phyloP scores from a whole-genome alignment of 805 yeast genomes.

The Scheffersomyces ergatensis region DNA sequence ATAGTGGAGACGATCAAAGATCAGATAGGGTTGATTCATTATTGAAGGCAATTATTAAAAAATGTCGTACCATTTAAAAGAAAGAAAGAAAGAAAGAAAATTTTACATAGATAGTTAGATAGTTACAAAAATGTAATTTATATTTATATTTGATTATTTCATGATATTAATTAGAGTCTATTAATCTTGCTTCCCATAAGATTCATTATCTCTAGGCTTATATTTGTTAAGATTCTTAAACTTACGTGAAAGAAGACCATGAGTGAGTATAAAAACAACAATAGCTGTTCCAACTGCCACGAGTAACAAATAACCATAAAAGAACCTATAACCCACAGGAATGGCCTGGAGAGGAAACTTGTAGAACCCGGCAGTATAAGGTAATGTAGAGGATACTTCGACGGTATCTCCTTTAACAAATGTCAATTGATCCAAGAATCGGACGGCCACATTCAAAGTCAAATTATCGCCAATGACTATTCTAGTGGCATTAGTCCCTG shows the following conservation, averaged over 20 bases:
- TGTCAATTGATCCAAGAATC: constrained; percentile 47
- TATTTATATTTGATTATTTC: too few species aligned
- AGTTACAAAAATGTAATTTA: too few species aligned
- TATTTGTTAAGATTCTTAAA: constrained; percentile 13
- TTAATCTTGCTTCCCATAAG: constrained; percentile 19
- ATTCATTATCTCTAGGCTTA: constrained; percentile 21
- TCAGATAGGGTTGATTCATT: constrained; percentile 27
- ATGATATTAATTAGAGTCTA: too few species aligned
- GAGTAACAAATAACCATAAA: constrained; percentile 16
- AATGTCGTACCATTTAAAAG: constrained; percentile 20
- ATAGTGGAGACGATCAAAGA: constrained; percentile 10
- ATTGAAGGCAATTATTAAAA: constrained; percentile 39
- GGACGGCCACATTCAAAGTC: constrained; percentile 53
- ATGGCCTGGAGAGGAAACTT: constrained; percentile 29
- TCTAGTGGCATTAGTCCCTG: constrained; percentile 60
- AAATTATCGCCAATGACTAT: constrained; percentile 65
- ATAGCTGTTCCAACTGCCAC: constrained; percentile 21
- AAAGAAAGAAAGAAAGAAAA: too few species aligned
- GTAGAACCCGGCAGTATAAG: constrained; percentile 40
- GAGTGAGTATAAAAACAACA: constrained; percentile 21
- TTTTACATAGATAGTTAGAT: not conserved
- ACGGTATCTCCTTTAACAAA: constrained; percentile 6
- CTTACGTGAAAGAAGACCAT: constrained; percentile 18
- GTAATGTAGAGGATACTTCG: constrained; percentile 19
- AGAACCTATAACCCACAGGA: constrained; percentile 22